Evolutionary conservation across 176 grass and related monocot genomes (phyloP), one percentile per base, ranked within the genome.

Genomic region (Avena insularis): DNA sequence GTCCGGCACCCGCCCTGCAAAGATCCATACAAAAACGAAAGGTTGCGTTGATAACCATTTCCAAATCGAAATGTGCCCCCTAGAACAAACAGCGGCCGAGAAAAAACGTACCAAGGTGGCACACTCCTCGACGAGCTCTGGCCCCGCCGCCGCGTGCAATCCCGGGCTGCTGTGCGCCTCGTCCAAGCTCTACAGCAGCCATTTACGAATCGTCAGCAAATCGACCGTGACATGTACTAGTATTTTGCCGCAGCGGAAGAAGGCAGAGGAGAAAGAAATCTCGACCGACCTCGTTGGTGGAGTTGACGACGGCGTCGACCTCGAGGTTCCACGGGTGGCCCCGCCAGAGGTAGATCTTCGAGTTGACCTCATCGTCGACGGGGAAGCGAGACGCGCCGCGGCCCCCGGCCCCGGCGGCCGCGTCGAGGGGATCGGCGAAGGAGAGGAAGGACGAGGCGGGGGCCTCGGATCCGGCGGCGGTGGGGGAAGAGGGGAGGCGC

Each of bases 221-320:
- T 66, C 43, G 14, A 86, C n/a, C 20, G 69, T 17, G 56, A 5
- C 19, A 84, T 12, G 19, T 48, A 6, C 4, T 49, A 23, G 31
- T 33, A 33, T 35, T 40, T 16, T 48, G 60, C 20, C 83, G 7
- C 49, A 36, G 10, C 43, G 12, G n/a, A 47, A 0, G 54, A 57
- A 14, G 38, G 27, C 27, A 17, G 45, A n/a, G n/a, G 49, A 3
- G 3, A 57, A 33, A 53, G 76, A 36, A 72, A 80, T 63, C 57
- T 20, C 15, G 11, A 16, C 29, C 5, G 27, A 94, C 97, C 97
- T 99, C 94, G 83, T 99, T 99, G 29, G 94, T 99, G 66, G 94
- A 99, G 57, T 99, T 99, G 81, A 99, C 97, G n/a, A 99, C 94
- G 23, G 97, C 94, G 71, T 99, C 97, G 49, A 96, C 94, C 83